These are phyloP conservation scores for Helotiales sp. DNA, from an alignment of 2,329 filamentous ascomycete genomes.

Conservation along the genomic window DNA sequence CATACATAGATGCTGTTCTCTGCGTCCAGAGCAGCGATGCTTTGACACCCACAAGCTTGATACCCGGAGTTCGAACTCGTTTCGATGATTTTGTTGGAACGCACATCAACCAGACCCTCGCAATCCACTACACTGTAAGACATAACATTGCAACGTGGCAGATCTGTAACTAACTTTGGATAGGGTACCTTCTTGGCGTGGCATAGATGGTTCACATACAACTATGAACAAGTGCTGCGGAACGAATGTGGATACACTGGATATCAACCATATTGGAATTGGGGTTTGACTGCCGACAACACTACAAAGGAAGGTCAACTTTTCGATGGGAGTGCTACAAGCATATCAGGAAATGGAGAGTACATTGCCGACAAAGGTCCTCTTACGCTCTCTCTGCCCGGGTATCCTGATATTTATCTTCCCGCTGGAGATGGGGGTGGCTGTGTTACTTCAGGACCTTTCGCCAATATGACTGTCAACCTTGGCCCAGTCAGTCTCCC, in stretches of 20 bases:
- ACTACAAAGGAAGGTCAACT: slow-evolving; percentile 31
- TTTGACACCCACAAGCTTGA: slow-evolving; percentile 27
- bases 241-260: slow-evolving; percentile 45
- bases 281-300: slow-evolving; percentile 12
- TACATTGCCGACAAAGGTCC: slow-evolving; percentile 30
- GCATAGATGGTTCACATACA: too few relatives aligned
- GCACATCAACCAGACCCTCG: slow-evolving; percentile 35
- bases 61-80: slow-evolving; percentile 35
- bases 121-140: slow-evolving; percentile 19
- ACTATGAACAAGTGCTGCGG: slow-evolving; percentile 43
- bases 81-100: slow-evolving; percentile 39
- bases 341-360: slow-evolving; percentile 47
- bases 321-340: slow-evolving; percentile 52
- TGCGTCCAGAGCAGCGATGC: slow-evolving; percentile 34
- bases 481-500: slow-evolving; percentile 23
- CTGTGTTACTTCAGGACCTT: slow-evolving; percentile 50
- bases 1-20: slow-evolving; percentile 37
- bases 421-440: slow-evolving; percentile 55
- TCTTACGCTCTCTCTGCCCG: not conserved
- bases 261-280: slow-evolving; percentile 36
- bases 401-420: slow-evolving; percentile 23
- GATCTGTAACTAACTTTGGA: too few relatives aligned
- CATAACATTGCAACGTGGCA: too few relatives aligned
- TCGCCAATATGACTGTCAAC: slow-evolving; percentile 36
- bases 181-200: slow-evolving; percentile 43